These are phyloP conservation scores for Sarocladium kiliense DNA, from an alignment of 2,329 filamentous ascomycete species.

Conservation along the genomic window DNA sequence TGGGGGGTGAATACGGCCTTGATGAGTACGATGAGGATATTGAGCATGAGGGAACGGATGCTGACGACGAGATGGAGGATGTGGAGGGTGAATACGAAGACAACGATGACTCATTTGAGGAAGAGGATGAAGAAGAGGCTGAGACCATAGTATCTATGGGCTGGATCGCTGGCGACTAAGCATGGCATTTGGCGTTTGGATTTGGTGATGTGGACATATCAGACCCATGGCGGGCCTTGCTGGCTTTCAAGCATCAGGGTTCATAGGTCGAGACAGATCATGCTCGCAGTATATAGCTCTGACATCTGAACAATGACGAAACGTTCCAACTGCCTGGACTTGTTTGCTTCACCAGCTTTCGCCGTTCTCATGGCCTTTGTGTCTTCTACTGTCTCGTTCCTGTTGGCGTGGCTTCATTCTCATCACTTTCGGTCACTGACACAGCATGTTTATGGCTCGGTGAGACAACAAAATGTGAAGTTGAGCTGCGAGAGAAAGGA, in stretches of 20 bases:
- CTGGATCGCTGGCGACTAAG: background rate
- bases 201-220: too few species aligned
- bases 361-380: too few species aligned
- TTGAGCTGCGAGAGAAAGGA: background rate
- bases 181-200: background rate
- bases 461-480: background rate
- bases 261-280: too few species aligned
- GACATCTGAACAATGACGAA: too few species aligned
- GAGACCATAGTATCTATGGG: slow-evolving; percentile 1
- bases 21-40: background rate
- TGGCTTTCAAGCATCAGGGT: too few species aligned
- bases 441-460: background rate
- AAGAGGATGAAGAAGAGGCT: background rate
- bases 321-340: too few species aligned
- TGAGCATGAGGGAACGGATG: background rate
- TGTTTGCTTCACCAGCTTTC: too few species aligned
- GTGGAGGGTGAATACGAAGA: slow-evolving; percentile 10
- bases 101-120: slow-evolving; percentile 11
- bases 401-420: background rate
- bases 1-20: background rate
- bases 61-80: background rate
- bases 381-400: too few species aligned
- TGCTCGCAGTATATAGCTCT: too few species aligned
- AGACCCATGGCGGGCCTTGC: too few species aligned
- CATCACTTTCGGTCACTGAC: background rate